These are phyloP conservation scores for Suillus plorans DNA, from an alignment of 768 basidiomycete species.

Conservation along the genomic window DNA sequence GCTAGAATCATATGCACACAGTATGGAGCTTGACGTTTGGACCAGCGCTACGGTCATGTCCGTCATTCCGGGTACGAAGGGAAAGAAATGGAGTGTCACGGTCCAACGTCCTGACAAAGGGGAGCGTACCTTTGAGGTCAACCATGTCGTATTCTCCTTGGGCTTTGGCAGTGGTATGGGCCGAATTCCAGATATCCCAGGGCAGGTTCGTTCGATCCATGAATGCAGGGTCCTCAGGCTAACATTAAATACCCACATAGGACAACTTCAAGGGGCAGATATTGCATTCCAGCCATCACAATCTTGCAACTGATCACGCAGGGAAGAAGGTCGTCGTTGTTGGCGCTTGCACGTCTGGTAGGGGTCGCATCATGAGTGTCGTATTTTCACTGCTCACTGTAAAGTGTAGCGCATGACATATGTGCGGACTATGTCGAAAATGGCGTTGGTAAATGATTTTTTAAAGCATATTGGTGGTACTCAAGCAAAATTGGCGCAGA, in stretches of 20 bases:
- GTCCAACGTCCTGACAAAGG: conserved; percentile 36
- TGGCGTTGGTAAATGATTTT: conserved; percentile 40
- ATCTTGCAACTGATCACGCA: conserved; percentile 50
- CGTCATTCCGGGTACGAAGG: conserved; percentile 31
- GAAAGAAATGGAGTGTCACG: conserved; percentile 43
- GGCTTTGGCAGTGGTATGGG: conserved; percentile 48
- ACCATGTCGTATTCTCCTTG: conserved; percentile 48
- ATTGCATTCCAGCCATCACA: conserved; percentile 58
- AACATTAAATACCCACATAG: conserved; percentile 23
- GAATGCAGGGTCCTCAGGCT: background rate
- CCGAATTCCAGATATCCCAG: conserved; percentile 44
- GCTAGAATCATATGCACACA: conserved; percentile 63
- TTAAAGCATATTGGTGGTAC: background rate
- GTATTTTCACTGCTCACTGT: background rate
- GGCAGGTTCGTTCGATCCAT: conserved; percentile 34
- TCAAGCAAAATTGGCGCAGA: conserved; percentile 23
- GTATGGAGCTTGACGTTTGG: conserved; percentile 66
- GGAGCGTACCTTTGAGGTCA: conserved; percentile 41
- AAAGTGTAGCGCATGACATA: conserved; percentile 46
- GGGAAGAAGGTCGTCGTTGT: conserved; percentile 75
- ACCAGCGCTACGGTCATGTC: conserved; percentile 40
- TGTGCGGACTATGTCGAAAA: conserved; percentile 44
- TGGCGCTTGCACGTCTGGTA: conserved; percentile 63
- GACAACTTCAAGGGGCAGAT: conserved; percentile 62
- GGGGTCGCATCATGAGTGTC: background rate